These are phyloP conservation scores for Syzygium aqueum DNA, from an alignment of 345 rosid species.

Conservation along the genomic window DNA sequence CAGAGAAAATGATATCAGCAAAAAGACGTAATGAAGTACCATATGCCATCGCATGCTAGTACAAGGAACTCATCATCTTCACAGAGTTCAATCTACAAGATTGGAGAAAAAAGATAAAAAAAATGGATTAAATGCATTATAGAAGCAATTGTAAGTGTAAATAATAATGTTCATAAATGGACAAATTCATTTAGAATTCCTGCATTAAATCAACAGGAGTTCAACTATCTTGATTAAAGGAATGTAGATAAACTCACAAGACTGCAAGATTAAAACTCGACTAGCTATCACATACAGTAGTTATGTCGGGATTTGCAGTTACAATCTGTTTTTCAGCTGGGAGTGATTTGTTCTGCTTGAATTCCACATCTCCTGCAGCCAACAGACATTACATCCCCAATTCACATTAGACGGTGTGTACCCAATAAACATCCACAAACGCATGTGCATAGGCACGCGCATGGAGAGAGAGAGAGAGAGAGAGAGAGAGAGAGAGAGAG, in stretches of 20 bases:
- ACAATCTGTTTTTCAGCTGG: conserved; percentile 78
- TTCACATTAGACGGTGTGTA: background rate
- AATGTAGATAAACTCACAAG: background rate
- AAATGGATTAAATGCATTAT: background rate
- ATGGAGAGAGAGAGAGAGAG: too few relatives aligned
- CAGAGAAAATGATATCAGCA: background rate
- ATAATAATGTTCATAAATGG: background rate
- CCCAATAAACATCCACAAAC: background rate
- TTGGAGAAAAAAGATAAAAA: background rate
- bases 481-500: background rate
- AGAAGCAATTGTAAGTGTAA: background rate
- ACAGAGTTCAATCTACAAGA: conserved; percentile 72
- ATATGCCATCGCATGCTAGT: conserved; percentile 95
- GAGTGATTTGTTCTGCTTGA: conserved; percentile 79
- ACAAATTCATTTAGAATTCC: background rate
- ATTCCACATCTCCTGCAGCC: conserved; percentile 81
- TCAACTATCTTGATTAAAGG: background rate
- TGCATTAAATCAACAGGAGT: background rate
- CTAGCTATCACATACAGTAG: conserved; percentile 27
- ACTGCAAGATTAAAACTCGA: background rate
- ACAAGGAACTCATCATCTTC: conserved; percentile 92
- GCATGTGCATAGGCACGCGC: background rate
- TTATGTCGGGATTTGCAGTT: conserved; percentile 83
- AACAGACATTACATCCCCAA: background rate
- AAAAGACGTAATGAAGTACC: conserved; percentile 22